These are phyloP conservation scores for Amanita inopinata DNA, from an alignment of 768 basidiomycete genomes.

Conservation along the genomic window DNA sequence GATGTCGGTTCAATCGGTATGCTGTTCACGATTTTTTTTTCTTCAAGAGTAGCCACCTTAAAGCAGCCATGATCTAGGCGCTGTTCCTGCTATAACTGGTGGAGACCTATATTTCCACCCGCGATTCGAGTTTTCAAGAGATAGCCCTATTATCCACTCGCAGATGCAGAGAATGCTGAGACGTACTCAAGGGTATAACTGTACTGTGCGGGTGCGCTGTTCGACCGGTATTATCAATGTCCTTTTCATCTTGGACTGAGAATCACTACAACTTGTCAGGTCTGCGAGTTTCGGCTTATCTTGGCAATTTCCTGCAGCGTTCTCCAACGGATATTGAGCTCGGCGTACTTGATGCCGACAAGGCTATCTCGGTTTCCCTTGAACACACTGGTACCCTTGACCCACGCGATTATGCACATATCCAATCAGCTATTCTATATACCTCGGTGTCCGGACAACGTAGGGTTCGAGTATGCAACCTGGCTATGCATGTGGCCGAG, in stretches of 20 bases:
- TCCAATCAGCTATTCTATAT: constrained; percentile 86
- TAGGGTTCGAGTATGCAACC: constrained; percentile 76
- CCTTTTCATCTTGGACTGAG: constrained; percentile 4
- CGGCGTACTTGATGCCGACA: constrained; percentile 74
- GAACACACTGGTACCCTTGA: constrained; percentile 63
- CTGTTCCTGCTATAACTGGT: constrained; percentile 65
- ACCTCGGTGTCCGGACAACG: constrained; percentile 72
- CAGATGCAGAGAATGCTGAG: constrained; percentile 63
- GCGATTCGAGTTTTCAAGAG: constrained; percentile 66
- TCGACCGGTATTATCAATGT: constrained; percentile 54
- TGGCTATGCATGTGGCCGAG: constrained; percentile 72
- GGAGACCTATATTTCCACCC: constrained; percentile 92
- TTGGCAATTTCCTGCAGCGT: constrained; percentile 64
- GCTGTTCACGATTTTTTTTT: constrained; percentile 14
- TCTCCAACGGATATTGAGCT: constrained; percentile 68
- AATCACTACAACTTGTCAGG: too few species aligned
- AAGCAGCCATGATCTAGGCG: constrained; percentile 29
- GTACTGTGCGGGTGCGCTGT: constrained; percentile 71
- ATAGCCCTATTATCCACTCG: constrained; percentile 56
- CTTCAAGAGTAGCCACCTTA: neutral
- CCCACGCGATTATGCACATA: constrained; percentile 59
- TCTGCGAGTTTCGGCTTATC: constrained; percentile 52
- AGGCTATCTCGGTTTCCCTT: constrained; percentile 65
- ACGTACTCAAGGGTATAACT: constrained; percentile 72
- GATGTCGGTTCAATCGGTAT: constrained; percentile 83